phyloP scores from a whole-genome alignment of 345 rosid species.

The Eucalyptus victrix region DNA sequence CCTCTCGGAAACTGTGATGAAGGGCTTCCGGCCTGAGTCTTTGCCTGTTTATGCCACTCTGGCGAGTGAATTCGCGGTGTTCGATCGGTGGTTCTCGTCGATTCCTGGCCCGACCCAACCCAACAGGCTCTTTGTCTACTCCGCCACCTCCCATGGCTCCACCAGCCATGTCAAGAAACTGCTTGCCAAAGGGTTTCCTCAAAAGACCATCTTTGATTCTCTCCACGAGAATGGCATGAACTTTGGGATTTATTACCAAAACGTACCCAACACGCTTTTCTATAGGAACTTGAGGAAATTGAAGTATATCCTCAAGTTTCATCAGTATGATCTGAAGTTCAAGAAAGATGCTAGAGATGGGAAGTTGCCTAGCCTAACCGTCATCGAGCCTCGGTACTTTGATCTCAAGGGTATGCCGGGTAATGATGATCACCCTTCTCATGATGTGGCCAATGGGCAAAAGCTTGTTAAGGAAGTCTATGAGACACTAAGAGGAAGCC shows the following conservation, averaged over 20 bases:
- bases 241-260: slow-evolving; percentile 71
- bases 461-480: slow-evolving; percentile 79
- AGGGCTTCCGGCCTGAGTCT: slow-evolving; percentile 61
- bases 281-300: slow-evolving; percentile 79
- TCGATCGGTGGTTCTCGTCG: slow-evolving; percentile 88
- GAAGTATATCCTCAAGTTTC: slow-evolving; percentile 65
- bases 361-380: slow-evolving; percentile 60
- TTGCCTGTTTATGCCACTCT: slow-evolving; percentile 62
- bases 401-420: slow-evolving; percentile 64
- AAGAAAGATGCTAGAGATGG: slow-evolving; percentile 66
- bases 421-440: slow-evolving; percentile 92
- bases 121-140: slow-evolving; percentile 73
- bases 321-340: slow-evolving; percentile 46
- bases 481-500: slow-evolving; percentile 74
- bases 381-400: slow-evolving; percentile 83
- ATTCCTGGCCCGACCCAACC: slow-evolving; percentile 97
- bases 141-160: slow-evolving; percentile 95
- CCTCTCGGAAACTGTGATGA: slow-evolving; percentile 71
- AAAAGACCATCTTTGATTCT: slow-evolving; percentile 77
- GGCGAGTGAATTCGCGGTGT: slow-evolving; percentile 64
- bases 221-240: slow-evolving; percentile 51
- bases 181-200: slow-evolving; percentile 75
- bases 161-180: slow-evolving; percentile 72
- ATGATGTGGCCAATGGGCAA: slow-evolving; percentile 81
- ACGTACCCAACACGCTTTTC: slow-evolving; percentile 72